Conservation (phyloP, 2,329 filamentous ascomycete genomes). For the Fusarium hainanense region DNA sequence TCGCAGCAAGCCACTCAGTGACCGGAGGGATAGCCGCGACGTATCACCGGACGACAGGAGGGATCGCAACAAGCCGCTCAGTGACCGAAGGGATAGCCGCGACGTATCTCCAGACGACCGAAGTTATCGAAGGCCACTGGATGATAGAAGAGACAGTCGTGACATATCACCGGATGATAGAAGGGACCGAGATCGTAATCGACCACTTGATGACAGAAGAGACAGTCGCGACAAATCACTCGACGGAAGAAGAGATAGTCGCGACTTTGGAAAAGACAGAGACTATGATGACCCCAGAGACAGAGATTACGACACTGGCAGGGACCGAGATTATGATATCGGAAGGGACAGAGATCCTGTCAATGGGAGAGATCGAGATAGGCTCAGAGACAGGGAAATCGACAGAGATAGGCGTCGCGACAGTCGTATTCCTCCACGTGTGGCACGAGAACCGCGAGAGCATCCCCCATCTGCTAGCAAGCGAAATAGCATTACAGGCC, state of each 20-base stretch:
- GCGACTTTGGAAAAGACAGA: slow-evolving; percentile 13
- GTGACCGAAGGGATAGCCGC: not conserved
- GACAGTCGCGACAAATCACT: slow-evolving; percentile 14
- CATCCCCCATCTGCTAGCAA: slow-evolving; percentile 47
- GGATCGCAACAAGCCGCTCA: not conserved
- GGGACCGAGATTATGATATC: slow-evolving; percentile 26
- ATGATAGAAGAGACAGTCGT: not conserved
- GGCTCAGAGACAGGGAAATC: slow-evolving; percentile 27
- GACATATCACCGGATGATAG: not conserved
- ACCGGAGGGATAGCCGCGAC: not conserved
- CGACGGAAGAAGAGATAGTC: slow-evolving; percentile 7
- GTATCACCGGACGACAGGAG: not conserved
- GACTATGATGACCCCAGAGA: slow-evolving; percentile 4
- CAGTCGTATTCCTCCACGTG: slow-evolving; percentile 27
- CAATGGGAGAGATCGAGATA: slow-evolving; percentile 17
- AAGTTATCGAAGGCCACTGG: not conserved
- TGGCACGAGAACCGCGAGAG: slow-evolving; percentile 31
- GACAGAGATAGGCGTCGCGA: slow-evolving; percentile 44
- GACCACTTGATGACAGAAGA: slow-evolving; percentile 3
- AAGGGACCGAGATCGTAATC: slow-evolving; percentile 2
- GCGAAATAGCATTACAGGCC: slow-evolving; percentile 56
- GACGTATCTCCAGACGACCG: not conserved
- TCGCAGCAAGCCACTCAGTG: not conserved
- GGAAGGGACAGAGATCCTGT: slow-evolving; percentile 18
- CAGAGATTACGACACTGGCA: slow-evolving; percentile 10